phyloP scores from a whole-genome alignment of 495 filamentous ascomycete genomes.

The Physcia stellaris region DNA sequence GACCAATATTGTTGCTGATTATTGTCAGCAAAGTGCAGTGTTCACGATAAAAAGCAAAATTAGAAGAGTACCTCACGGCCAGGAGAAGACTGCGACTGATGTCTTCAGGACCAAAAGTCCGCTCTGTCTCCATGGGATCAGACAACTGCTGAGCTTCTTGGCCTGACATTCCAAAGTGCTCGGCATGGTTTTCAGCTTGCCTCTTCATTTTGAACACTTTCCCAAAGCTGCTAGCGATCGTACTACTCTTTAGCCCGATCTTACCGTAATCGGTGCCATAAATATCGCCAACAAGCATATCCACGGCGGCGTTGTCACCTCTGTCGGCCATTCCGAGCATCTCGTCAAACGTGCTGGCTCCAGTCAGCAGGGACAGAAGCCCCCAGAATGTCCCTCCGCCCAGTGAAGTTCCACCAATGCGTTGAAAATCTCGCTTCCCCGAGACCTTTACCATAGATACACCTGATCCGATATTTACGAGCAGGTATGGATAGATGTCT shows the following conservation, averaged over 20 bases:
- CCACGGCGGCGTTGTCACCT: conserved; percentile 83
- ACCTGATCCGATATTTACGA: conserved; percentile 98
- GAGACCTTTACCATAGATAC: conserved; percentile 98
- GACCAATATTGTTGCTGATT: conserved; percentile 88
- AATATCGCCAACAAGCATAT: conserved; percentile 97
- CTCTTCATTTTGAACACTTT: conserved; percentile 87
- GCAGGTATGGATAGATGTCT: conserved; percentile 86
- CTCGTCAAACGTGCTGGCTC: conserved; percentile 82
- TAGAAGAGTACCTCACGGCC: conserved; percentile 46
- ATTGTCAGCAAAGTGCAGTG: background rate
- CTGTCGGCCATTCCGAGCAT: conserved; percentile 90
- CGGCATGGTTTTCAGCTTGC: conserved; percentile 58
- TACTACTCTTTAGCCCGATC: conserved; percentile 84
- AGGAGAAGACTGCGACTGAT: conserved; percentile 65
- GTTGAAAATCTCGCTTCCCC: conserved; percentile 67
- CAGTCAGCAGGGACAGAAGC: conserved; percentile 76
- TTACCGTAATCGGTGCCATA: conserved; percentile 93
- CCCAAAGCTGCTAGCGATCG: conserved; percentile 90
- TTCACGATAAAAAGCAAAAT: too few species aligned
- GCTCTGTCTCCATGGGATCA: conserved; percentile 16
- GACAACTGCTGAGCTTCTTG: conserved; percentile 25
- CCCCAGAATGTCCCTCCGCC: conserved; percentile 97
- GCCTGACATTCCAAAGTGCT: conserved; percentile 52
- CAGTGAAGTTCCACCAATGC: conserved; percentile 87
- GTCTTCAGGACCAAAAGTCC: conserved; percentile 46